Evolutionary conservation across 768 basidiomycete genomes (phyloP), one percentile per base, ranked within the genome.

Genomic region (Podaxis sp.): DNA sequence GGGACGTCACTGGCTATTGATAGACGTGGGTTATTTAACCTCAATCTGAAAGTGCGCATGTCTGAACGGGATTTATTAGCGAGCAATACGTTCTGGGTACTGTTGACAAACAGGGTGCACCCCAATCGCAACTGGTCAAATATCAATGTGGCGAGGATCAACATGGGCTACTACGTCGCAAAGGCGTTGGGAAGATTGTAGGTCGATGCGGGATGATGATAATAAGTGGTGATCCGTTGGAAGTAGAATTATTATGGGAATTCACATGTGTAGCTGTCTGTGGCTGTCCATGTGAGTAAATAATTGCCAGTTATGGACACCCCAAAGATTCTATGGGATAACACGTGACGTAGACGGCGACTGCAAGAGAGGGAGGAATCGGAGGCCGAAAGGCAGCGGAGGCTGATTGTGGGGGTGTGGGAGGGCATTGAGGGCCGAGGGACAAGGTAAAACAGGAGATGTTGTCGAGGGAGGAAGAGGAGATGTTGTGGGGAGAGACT

Each of bases 21-120:
- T 59, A 52, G 70, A 68, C 67, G 71, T 73, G 40, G 57, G 72
- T 68, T 0, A 6, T 9, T 55, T 38, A 17, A 28, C 13, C 46
- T 28, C 51, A 8, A 22, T 60, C 13, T 4, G 17, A 38, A 11
- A 17, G 17, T 7, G 33, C 8, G 13, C 11, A 38, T 59, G 49
- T 60, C 30, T 44, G 52, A 40, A 30, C 3, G 13, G 22, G 9
- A 11, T 4, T 39, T 5, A 30, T 33, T 52, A 73, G 72, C 70
- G 64, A 73, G 72, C 65, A 68, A 70, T n/a, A 73, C 71, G 9
- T 71, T 72, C 61, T 71, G 71, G 64, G 30, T 73, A n/a, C 51
- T 73, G 17, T 53, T 73, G 39, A 68, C 68, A 4, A 66, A 71
- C 55, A 63, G 70, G 17, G 72, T 73, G n/a, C 72, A 73, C 61